A percentile compares a stretch with the other conserved stretches of the same genome.
Evolutionary conservation across 305 asterid species (phyloP).

Genomic region (Fraxinus platypoda): DNA sequence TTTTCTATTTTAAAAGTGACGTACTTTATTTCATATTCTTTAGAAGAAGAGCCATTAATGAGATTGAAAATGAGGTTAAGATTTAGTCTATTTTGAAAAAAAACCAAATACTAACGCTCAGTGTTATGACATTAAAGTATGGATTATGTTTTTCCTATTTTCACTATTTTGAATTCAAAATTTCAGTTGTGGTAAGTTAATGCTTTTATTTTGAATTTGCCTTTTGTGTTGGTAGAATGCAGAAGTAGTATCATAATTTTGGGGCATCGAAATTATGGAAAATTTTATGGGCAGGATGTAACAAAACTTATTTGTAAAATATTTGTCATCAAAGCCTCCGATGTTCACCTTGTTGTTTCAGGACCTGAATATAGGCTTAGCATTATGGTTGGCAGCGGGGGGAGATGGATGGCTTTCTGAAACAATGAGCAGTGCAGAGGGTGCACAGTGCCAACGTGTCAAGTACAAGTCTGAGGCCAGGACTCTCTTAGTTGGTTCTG

Average conservation of each 20-base stretch:
- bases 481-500: conserved; percentile 92
- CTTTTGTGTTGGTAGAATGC: neutral
- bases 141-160: neutral
- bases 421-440: conserved; percentile 21
- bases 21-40: neutral
- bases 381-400: conserved; percentile 90
- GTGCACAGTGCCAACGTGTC: conserved; percentile 29
- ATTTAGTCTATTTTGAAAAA: neutral
- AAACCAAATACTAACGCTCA: neutral
- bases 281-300: neutral
- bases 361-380: conserved; percentile 96
- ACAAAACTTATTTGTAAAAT: neutral
- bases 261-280: neutral
- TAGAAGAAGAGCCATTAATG: conserved; percentile 3
- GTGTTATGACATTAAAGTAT: neutral
- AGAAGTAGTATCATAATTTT: neutral
- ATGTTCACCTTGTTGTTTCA: conserved; percentile 28
- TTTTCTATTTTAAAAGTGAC: neutral
- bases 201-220: neutral
- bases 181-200: neutral
- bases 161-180: neutral
- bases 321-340: neutral
- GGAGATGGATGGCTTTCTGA: conserved; percentile 82
- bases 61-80: neutral
- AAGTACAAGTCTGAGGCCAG: conserved; percentile 68